Percentiles rank a stretch among this genome's conserved stretches.
Evolutionary conservation across 257 asterid genomes (phyloP).

Genomic region (Nicotiana tabacum): DNA sequence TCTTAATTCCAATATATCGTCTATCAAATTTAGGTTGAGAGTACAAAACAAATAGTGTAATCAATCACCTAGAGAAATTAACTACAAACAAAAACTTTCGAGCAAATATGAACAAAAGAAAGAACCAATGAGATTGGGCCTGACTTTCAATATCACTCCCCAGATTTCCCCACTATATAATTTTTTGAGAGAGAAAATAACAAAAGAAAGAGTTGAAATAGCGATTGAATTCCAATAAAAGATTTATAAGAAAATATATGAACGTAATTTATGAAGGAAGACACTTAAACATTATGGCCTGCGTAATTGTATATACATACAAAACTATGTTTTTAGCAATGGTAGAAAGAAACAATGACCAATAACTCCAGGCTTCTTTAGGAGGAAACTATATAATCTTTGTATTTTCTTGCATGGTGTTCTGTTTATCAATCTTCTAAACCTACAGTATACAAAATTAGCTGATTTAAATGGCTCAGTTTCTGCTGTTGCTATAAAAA

Average conservation of each 20-base stretch:
- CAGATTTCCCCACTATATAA: too few species aligned
- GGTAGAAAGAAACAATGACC: not conserved
- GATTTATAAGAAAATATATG: not conserved
- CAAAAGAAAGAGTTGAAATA: not conserved
- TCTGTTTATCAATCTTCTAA: not conserved
- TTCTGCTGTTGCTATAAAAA: conserved; percentile 17
- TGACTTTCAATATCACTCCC: too few species aligned
- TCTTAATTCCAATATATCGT: too few species aligned
- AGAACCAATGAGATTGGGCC: too few species aligned
- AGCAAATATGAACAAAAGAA: too few species aligned
- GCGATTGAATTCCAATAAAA: not conserved
- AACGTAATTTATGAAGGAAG: not conserved
- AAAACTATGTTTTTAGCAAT: not conserved
- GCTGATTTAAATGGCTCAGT: conserved; percentile 25
- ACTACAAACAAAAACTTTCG: too few species aligned
- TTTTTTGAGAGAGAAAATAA: too few species aligned
- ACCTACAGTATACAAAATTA: conserved; percentile 27
- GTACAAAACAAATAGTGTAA: too few species aligned
- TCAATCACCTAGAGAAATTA: too few species aligned
- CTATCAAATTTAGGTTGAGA: too few species aligned
- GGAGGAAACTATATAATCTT: not conserved
- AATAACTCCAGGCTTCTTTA: not conserved
- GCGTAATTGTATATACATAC: not conserved
- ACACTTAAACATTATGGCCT: too few species aligned
- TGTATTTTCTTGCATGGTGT: not conserved